Percentiles rank a stretch among this genome's conserved stretches.
Evolutionary conservation across 2,329 filamentous ascomycete species (phyloP).

Genomic region (Phoma sp.): DNA sequence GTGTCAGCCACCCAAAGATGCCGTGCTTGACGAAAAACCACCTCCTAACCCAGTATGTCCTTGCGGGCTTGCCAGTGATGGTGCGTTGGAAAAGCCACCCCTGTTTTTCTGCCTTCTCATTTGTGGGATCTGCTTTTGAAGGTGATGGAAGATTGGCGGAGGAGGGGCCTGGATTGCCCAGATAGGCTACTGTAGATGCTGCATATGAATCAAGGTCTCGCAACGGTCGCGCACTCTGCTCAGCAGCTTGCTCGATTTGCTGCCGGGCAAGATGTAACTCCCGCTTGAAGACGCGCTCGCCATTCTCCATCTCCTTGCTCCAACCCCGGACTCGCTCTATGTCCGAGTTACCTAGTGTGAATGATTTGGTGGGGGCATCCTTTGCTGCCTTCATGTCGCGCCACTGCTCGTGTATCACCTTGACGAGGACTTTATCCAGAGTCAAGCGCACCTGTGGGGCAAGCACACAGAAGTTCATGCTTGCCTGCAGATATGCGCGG

Average conservation of each 20-base stretch:
- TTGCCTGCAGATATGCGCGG: constrained; percentile 87
- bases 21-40: constrained; percentile 98
- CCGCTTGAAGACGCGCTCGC: constrained; percentile 80
- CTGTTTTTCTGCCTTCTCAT: constrained; percentile 75
- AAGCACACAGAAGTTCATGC: constrained; percentile 89
- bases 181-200: constrained; percentile 84
- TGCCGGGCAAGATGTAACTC: constrained; percentile 80
- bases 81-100: constrained; percentile 90
- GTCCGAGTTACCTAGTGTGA: constrained; percentile 73
- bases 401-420: constrained; percentile 85
- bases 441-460: constrained; percentile 84
- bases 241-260: constrained; percentile 79
- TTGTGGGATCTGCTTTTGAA: constrained; percentile 58
- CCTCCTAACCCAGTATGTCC: constrained; percentile 85
- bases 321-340: constrained; percentile 92
- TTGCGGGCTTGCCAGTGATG: constrained; percentile 83
- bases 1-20: constrained; percentile 93
- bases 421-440: constrained; percentile 85
- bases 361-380: constrained; percentile 66
- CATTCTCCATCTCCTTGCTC: constrained; percentile 91
- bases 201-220: constrained; percentile 93
- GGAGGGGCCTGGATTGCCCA: constrained; percentile 69
- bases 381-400: constrained; percentile 78
- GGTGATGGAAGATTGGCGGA: constrained; percentile 55
- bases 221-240: constrained; percentile 76